Evolutionary conservation across 345 rosid species (phyloP), one percentile per base, ranked within the genome.

Genomic region (Cardamine occulta): DNA sequence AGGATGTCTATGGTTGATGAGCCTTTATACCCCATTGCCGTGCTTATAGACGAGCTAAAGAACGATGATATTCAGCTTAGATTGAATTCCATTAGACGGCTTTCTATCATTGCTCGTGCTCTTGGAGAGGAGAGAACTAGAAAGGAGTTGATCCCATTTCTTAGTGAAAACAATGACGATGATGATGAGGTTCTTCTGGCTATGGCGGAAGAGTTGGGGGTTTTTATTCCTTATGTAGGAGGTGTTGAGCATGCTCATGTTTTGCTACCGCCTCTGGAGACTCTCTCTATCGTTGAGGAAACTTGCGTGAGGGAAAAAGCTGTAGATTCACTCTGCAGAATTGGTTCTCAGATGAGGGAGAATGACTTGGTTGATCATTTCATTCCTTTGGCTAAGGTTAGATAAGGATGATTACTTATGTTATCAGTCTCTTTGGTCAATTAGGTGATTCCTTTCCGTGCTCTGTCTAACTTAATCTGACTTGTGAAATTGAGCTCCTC

Each of bases 51-150:
- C 67, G 96, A 89, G 87, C 81, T 89, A 0, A 89, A 90, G 52
- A 90, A 90, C 17, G 96, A 90, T 55, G 96, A 90, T 69, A 88
- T 88, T 49, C 96, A 90, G 73, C 91, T 88, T 35, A 82, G 96
- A 5, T 66, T 90, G 77, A 88, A 86, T 77, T 90, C 96, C 5
- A 86, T 90, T 54, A 86, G 86, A 21, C 63, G 88, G 8, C 88
- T 90, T 14, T 88, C 96, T 24, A 88, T 84, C 0, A 90, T 90
- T 51, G 96, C 96, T 0, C 93, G 91, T 34, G 96, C 93, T 4
- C 87, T 89, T 3, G 93, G 96, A 32, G 96, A 88, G 76, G 96
- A 89, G 72, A 80, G 93, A 72, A 88, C 96, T 0, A 79, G 96
- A 6, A 88, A 85, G 78, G 96, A 90, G 80, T 71, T 90, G 82